Conservation (phyloP, 1,284 basidiomycete genomes). For the Rhodotorula sp. region DNA sequence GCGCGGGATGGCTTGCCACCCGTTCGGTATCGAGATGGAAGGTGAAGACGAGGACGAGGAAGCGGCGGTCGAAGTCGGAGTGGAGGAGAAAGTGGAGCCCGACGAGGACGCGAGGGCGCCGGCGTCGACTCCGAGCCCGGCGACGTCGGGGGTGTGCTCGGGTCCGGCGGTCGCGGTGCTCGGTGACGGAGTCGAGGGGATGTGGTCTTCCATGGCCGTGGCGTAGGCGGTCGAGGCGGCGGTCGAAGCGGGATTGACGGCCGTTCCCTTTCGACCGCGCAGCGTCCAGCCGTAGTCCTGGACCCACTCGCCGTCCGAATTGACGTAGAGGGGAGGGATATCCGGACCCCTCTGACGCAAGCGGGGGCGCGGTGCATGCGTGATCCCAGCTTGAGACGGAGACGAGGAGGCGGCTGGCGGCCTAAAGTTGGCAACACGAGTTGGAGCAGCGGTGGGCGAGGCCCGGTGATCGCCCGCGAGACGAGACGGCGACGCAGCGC, state of each 20-base stretch:
- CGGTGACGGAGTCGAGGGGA: neutral
- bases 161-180: neutral
- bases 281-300: constrained; percentile 10
- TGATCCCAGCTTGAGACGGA: neutral
- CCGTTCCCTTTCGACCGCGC: neutral
- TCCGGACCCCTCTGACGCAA: too few species aligned
- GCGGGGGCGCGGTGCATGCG: too few species aligned
- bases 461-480: neutral
- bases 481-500: neutral
- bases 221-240: neutral
- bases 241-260: neutral
- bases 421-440: neutral
- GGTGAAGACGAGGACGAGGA: neutral
- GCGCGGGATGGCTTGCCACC: constrained; percentile 30
- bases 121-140: neutral
- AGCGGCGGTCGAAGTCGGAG: neutral
- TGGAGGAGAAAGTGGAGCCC: neutral
- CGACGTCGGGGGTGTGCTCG: neutral
- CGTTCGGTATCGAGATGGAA: constrained; percentile 24
- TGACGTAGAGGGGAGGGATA: neutral
- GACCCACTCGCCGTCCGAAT: constrained; percentile 6
- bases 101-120: too few species aligned
- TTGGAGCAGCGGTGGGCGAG: neutral
- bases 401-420: neutral
- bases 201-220: neutral